phyloP scores from a whole-genome alignment of 2,329 filamentous ascomycete genomes.

The Beauveria brongniartii region DNA sequence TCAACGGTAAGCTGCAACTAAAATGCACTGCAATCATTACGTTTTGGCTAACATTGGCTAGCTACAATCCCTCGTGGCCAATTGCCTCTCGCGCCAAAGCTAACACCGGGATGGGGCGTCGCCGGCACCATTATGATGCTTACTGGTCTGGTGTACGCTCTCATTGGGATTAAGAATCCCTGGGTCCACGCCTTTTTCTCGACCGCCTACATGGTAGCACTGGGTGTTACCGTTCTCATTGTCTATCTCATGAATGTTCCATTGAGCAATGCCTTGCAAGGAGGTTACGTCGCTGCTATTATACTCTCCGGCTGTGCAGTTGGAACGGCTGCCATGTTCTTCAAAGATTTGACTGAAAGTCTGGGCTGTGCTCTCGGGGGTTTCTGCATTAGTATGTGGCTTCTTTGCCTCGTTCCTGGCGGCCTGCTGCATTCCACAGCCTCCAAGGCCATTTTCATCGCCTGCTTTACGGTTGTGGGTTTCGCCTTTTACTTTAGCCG shows the following conservation, averaged over 20 bases:
- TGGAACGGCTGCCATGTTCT: conserved; percentile 66
- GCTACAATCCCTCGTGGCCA: conserved; percentile 40
- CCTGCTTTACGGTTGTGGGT: conserved; percentile 56
- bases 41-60: conserved; percentile 16
- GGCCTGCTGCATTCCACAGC: conserved; percentile 58
- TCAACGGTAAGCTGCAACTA: conserved; percentile 25
- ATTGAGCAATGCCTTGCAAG: conserved; percentile 67
- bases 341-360: conserved; percentile 72
- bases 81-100: conserved; percentile 62
- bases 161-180: conserved; percentile 77
- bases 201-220: conserved; percentile 60
- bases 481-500: conserved; percentile 74
- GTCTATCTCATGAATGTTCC: conserved; percentile 82
- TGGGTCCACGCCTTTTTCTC: conserved; percentile 77
- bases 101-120: conserved; percentile 77
- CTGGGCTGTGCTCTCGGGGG: conserved; percentile 83
- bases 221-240: conserved; percentile 75
- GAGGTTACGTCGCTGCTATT: conserved; percentile 75
- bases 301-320: conserved; percentile 65
- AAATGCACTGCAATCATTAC: background rate
- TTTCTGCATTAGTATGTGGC: conserved; percentile 85
- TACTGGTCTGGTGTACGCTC: conserved; percentile 59
- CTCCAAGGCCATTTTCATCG: conserved; percentile 67
- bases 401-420: conserved; percentile 68
- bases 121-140: conserved; percentile 69